phyloP scores from a whole-genome alignment of 805 yeast species.

The Jamesozyma hellenica region DNA sequence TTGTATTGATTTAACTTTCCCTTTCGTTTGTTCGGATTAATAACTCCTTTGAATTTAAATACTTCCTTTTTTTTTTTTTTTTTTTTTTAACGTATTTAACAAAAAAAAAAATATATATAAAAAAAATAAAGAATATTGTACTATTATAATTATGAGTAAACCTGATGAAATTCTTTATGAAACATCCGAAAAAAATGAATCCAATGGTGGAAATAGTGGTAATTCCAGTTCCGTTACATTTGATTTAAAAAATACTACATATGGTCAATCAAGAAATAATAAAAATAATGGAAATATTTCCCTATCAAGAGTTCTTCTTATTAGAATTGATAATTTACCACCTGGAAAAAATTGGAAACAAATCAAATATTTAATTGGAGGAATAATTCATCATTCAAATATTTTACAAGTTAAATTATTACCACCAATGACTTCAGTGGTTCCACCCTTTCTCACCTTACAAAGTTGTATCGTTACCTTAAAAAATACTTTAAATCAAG shows the following conservation, averaged over 20 bases:
- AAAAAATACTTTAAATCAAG: slow-evolving; percentile 11
- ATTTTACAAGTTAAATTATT: slow-evolving; percentile 24
- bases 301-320: slow-evolving; percentile 1
- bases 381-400: slow-evolving; percentile 25
- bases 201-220: no score
- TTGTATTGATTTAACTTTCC: no score
- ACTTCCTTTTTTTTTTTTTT: no score
- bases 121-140: no score
- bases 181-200: no score
- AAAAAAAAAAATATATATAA: no score
- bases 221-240: not conserved
- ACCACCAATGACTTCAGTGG: slow-evolving; percentile 25
- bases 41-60: no score
- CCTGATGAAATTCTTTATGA: not conserved
- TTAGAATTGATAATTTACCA: slow-evolving; percentile 27
- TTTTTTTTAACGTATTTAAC: no score
- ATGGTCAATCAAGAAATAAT: not conserved
- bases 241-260: not conserved
- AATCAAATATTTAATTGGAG: slow-evolving; percentile 26
- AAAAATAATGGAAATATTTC: not conserved
- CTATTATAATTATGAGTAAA: not conserved
- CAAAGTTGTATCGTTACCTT: slow-evolving; percentile 25
- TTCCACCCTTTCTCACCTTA: slow-evolving; percentile 26
- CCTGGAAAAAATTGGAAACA: slow-evolving; percentile 29
- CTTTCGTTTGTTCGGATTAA: no score